Percentiles rank a stretch among this genome's conserved stretches.
Conservation (phyloP, 2,329 filamentous ascomycete species). For the Xylariaceae sp. region DNA sequence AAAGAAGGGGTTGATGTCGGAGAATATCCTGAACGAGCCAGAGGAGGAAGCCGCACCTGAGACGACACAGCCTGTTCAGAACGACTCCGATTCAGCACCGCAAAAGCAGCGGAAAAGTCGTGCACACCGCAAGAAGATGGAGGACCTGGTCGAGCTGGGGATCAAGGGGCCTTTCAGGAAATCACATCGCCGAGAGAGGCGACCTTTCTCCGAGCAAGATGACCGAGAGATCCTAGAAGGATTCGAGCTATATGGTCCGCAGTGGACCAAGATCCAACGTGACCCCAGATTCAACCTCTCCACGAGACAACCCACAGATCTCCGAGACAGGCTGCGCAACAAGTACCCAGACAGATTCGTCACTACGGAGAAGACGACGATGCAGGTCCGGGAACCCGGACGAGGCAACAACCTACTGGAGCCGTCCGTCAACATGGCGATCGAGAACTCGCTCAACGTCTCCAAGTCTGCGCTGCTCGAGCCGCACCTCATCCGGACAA, state of each 20-base stretch:
- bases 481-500: constrained; percentile 35
- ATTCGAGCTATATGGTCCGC: constrained; percentile 55
- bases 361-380: constrained; percentile 50
- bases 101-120: constrained; percentile 46
- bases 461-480: constrained; percentile 35
- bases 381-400: constrained; percentile 39
- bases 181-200: constrained; percentile 55
- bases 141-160: constrained; percentile 53
- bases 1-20: constrained; percentile 47
- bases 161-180: constrained; percentile 60
- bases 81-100: constrained; percentile 31
- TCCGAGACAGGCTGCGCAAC: constrained; percentile 60
- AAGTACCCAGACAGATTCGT: constrained; percentile 58
- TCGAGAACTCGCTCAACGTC: constrained; percentile 40
- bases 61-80: constrained; percentile 18
- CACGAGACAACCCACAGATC: constrained; percentile 56
- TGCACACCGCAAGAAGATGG: constrained; percentile 51
- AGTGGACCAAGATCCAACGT: constrained; percentile 63
- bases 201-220: constrained; percentile 59
- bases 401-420: constrained; percentile 43
- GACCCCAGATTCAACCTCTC: constrained; percentile 55
- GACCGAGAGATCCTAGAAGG: constrained; percentile 59
- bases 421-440: constrained; percentile 46
- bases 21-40: constrained; percentile 51
- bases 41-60: constrained; percentile 32